Evolutionary conservation across 1,139 yeast species (phyloP), one percentile per base, ranked within the genome.

Genomic region (Dujonia santamariae): DNA sequence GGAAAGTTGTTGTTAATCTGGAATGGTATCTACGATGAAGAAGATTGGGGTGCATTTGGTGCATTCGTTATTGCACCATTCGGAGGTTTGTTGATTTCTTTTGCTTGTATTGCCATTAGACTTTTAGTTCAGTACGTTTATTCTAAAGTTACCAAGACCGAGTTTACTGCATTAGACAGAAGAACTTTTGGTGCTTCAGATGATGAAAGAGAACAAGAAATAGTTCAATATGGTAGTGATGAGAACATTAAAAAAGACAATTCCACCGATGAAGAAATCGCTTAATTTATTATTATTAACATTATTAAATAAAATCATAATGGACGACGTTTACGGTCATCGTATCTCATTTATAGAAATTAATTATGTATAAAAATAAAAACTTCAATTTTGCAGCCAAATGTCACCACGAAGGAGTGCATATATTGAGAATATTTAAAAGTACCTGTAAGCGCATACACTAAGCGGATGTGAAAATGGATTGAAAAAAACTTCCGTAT

Each of bases 1-100:
- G 96, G 85, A n/a, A 72, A 72, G 43, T 67, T 88, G 32, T 50
- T 74, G 27, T 69, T 88, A 39, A 61, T 84, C 31, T 77, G 85
- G 76, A 78, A 86, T 45, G 97, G 97, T 34, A 63, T 90, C 26
- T 90, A 90, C 54, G 67, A 73, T 40, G 61, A 74, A 11, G 76
- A 73, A 37, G 97, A 90, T 55, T 90, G 97, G 97, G 86, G 95
- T 50, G 80, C 95, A 0, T 90, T 88, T 61, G 97, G 95, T 20
- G 96, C 97, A 1, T 88, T 88, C 60, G 94, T 85, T 5, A 85
- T 81, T 44, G 95, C 97, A 2, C 96, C 97, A 4, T 71, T 81
- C 32, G 95, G 94, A 14, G 88, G 94, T 14, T 47, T 88, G 2
- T 42, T 82, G 2, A 64, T 81, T 41, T 80, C 86, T 1, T 57